A percentile compares a stretch with the other conserved stretches of the same genome.
Conservation (phyloP, 306 rosid genomes). For the Vigna nakashimae region DNA sequence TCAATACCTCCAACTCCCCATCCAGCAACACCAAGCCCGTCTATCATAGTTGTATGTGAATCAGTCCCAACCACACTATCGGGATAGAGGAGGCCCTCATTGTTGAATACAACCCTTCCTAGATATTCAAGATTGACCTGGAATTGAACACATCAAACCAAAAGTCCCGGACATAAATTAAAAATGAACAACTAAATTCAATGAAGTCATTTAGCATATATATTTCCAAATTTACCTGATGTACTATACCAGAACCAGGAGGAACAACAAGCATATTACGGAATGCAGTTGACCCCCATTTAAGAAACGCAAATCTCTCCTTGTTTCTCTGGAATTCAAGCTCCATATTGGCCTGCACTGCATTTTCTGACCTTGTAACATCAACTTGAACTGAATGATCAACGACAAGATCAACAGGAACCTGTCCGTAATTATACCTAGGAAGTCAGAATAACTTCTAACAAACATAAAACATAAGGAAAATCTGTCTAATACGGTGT, state of each 20-base stretch:
- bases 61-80: conserved; percentile 99
- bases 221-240: conserved; percentile 72
- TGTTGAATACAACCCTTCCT: conserved; percentile 96
- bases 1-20: conserved; percentile 99
- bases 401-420: conserved; percentile 97
- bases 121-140: conserved; percentile 99
- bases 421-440: conserved; percentile 54
- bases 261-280: conserved; percentile 98
- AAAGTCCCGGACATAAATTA: conserved; percentile 29
- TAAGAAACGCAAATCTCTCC: conserved; percentile 97
- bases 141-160: conserved; percentile 30
- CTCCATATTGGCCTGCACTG: conserved; percentile 98
- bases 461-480: conserved; percentile 36
- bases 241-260: conserved; percentile 99
- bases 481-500: not conserved
- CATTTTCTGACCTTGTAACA: conserved; percentile 89
- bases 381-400: conserved; percentile 99
- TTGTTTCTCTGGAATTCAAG: conserved; percentile 90
- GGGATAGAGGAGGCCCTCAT: conserved; percentile 88
- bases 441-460: conserved; percentile 31
- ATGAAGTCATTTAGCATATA: conserved; percentile 27
- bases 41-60: conserved; percentile 99
- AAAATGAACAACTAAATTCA: conserved; percentile 15
- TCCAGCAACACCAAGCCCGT: conserved; percentile 99
- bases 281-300: conserved; percentile 98